Evolutionary conservation across 2,329 filamentous ascomycete species (phyloP).

Genomic region (Sphaerulina populicola): DNA sequence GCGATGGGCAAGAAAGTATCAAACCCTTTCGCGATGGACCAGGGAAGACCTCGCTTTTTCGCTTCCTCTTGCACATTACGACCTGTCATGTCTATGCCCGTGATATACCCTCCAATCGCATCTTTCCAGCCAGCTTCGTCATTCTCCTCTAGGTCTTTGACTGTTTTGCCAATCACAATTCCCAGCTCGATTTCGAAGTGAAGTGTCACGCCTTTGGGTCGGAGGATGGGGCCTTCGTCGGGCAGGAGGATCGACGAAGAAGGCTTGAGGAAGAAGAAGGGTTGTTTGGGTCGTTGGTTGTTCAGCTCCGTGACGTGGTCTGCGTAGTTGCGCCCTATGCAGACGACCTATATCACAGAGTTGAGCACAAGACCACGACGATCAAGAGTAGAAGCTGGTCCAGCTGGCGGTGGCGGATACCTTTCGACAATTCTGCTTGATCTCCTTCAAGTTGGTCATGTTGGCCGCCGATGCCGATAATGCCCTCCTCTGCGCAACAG

Average conservation of each 20-base stretch:
- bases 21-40: constrained; percentile 94
- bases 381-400: too few relatives aligned
- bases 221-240: constrained; percentile 67
- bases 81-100: constrained; percentile 95
- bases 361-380: neutral
- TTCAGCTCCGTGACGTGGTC: constrained; percentile 92
- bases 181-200: constrained; percentile 96
- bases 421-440: constrained; percentile 43
- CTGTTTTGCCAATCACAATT: constrained; percentile 72
- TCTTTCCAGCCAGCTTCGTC: constrained; percentile 70
- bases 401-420: constrained; percentile 23
- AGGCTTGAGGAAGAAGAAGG: constrained; percentile 98
- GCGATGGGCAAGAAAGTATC: constrained; percentile 93
- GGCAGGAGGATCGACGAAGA: constrained; percentile 76
- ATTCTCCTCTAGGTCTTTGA: constrained; percentile 66
- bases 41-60: constrained; percentile 92
- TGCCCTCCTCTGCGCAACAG: constrained; percentile 5
- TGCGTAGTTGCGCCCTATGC: constrained; percentile 93
- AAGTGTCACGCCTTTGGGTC: constrained; percentile 72
- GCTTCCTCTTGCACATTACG: constrained; percentile 93
- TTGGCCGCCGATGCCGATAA: constrained; percentile 15
- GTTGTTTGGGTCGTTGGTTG: constrained; percentile 79
- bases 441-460: constrained; percentile 23
- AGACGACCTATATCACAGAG: constrained; percentile 59
- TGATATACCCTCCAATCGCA: constrained; percentile 76